phyloP scores from a whole-genome alignment of 2,329 filamentous ascomycete genomes.

The Ceratocystiopsis brevicomis region DNA sequence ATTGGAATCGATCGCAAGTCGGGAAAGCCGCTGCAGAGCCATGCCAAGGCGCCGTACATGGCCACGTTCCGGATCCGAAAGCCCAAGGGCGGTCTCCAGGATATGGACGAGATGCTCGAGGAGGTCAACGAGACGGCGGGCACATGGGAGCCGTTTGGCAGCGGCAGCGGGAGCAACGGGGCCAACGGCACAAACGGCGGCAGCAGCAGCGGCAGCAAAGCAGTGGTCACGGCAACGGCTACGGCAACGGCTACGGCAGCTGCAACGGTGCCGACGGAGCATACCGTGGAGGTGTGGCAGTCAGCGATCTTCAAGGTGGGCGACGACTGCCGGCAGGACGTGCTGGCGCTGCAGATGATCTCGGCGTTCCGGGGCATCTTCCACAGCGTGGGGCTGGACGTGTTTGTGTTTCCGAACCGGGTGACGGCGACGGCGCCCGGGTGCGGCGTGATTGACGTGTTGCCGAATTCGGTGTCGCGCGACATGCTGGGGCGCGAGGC shows the following conservation, averaged over 20 bases:
- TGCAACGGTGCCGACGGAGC: constrained; percentile 24
- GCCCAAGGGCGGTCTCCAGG: constrained; percentile 36
- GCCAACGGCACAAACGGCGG: neutral
- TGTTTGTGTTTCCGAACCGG: constrained; percentile 91
- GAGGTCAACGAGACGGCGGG: constrained; percentile 22
- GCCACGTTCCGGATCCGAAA: constrained; percentile 95
- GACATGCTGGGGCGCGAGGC: constrained; percentile 98
- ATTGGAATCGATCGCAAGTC: constrained; percentile 97
- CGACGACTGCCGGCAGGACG: constrained; percentile 93
- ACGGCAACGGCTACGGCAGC: neutral
- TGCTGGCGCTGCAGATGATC: constrained; percentile 94
- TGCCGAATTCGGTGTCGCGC: constrained; percentile 92
- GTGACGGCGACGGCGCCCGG: constrained; percentile 94
- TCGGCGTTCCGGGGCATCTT: constrained; percentile 95
- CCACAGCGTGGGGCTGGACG: constrained; percentile 81
- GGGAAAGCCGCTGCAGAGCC: constrained; percentile 89
- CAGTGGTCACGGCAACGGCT: too few relatives aligned
- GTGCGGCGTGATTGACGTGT: constrained; percentile 92
- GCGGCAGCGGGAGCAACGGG: neutral
- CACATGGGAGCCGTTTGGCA: neutral
- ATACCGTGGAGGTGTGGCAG: constrained; percentile 89
- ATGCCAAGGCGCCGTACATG: constrained; percentile 98
- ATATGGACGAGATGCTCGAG: constrained; percentile 31
- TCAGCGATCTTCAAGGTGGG: constrained; percentile 99
- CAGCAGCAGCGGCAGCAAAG: neutral